Evolutionary conservation across 2,329 filamentous ascomycete species (phyloP), one percentile per base, ranked within the genome.

Genomic region (Exophiala spinifera): DNA sequence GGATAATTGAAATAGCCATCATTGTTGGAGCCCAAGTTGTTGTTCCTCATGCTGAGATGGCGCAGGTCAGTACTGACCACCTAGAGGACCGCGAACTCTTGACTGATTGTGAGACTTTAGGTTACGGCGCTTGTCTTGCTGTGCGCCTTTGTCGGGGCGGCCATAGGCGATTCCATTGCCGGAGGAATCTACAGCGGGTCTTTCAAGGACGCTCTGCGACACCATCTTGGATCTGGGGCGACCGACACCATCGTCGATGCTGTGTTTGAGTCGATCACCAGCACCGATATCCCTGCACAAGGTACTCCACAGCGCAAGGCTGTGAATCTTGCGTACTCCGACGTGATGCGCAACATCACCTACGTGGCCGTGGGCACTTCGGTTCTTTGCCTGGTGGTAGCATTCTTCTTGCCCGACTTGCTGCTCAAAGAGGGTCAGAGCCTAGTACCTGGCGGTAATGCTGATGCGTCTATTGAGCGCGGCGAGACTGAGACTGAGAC

Each of bases 181-280:
- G 77, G 77, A 4, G 75, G 72, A 5, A 79, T 80, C 13, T 80
- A 79, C 59, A 79, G 76, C 0, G 71, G 70, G n/a, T 70, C 71
- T 0, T 70, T 79, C 57, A 70, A 71, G 28, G 53, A 64, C 3
- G 31, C 47, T 20, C 60, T 79, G 49, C 64, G 65, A 44, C 54
- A 62, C 6, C 70, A 71, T 33, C 61, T 79, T 4, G 73, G 73
- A 7, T 47, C 61, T 0, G 53, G 51, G 3, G 69, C 68, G 1
- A 62, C 64, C 2, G 53, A 66, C 11, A 57, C 61, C 1, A 54
- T 68, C 8, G 68, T 79, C 20, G 62, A 74, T 19, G 56, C 55
- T 1, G 62, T 79, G 21, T 77, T 69, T 55, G 72, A 78, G 57
- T 78, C 75, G 0, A 79, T 79, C 48, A 75, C 72, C 0, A 70